Conservation (phyloP, 108 stramenopile genomes). For the Stephanodiscus triporus region DNA sequence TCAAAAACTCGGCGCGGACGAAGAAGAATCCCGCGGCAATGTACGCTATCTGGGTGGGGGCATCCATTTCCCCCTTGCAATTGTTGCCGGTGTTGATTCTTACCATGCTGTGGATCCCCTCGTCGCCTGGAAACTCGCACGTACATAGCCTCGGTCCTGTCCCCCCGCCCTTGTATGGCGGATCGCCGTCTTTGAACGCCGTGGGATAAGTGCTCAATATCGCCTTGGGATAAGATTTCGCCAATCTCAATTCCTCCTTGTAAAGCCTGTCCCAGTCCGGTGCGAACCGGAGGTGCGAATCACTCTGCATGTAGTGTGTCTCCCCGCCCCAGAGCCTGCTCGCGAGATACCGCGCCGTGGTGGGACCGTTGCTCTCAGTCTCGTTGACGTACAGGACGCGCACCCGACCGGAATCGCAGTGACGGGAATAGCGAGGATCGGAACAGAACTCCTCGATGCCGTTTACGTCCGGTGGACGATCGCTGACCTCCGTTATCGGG, state of each 20-base stretch:
- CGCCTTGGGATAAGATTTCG: slow-evolving; percentile 72
- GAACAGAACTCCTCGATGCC: slow-evolving; percentile 79
- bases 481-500: slow-evolving; percentile 53
- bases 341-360: slow-evolving; percentile 88
- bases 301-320: slow-evolving; percentile 88
- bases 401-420: slow-evolving; percentile 76
- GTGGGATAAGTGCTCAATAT: slow-evolving; percentile 86
- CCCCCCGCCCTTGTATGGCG: slow-evolving; percentile 50
- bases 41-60: slow-evolving; percentile 47
- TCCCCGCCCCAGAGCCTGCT: slow-evolving; percentile 94
- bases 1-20: slow-evolving; percentile 75
- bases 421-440: slow-evolving; percentile 44
- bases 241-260: slow-evolving; percentile 58
- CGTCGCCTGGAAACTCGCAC: slow-evolving; percentile 56
- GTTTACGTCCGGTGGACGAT: slow-evolving; percentile 65
- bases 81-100: slow-evolving; percentile 57
- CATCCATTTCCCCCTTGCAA: slow-evolving; percentile 23
- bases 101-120: slow-evolving; percentile 76
- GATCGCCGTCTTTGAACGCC: slow-evolving; percentile 62
- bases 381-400: slow-evolving; percentile 89
- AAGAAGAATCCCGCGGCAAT: slow-evolving; percentile 97
- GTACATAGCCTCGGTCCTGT: slow-evolving; percentile 66
- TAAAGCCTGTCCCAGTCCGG: slow-evolving; percentile 80
- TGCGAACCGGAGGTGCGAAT: slow-evolving; percentile 86
- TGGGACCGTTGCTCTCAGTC: slow-evolving; percentile 89